Base-by-base conservation (phyloP, 352 stramenopile genomes). In the Phytopythium chamaehyphon region DNA sequence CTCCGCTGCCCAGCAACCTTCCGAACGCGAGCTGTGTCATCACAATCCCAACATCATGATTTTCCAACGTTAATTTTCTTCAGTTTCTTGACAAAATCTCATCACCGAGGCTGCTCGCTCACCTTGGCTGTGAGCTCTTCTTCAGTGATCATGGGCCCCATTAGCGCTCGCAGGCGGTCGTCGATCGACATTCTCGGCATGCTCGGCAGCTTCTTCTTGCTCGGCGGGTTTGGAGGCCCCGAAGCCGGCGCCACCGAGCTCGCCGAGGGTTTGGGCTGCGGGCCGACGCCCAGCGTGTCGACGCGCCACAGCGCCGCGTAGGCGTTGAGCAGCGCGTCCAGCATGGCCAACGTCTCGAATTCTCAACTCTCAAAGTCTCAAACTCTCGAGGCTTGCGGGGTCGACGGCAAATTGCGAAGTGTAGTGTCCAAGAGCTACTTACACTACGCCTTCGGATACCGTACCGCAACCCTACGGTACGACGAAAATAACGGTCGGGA, bases 71-170 rank as follows among this genome's bases (percentile, higher is more conserved):
- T n/a, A n/a, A n/a, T n/a, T n/a, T n/a, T 33, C 28, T 9, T 33
- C 28, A 33, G 9, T 33, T 9, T 9, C 9, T 10, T 9, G 9
- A 33, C 5, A 33, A 33, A 33, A 33, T 10, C 5, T 10, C 28
- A 9, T 10, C 5, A 33, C 15, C 23, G 10, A 6, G 16, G 5
- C 7, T 36, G 9, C 45, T 40, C 40, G 68, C 69, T 51, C 67
- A 83, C 71, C 23, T 60, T 59, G 40, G 73, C 45, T 47, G 74
- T 55, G 22, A 91, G 76, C 38, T 87, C 51, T 38, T 76, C 61
- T 50, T 89, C 78, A 9, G 71, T 71, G 59, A 89, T 69, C 45
- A 86, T 64, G 40, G 73, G 64, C 44, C 78, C 78, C 19, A 91
- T 86, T 40, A 88, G 47, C 22, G 49, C 57, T 24, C 81, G 81